A percentile compares a stretch with the other conserved stretches of the same genome.
These are phyloP conservation scores for Cotoneaster glaucophyllus DNA, from an alignment of 306 rosid species.

Conservation along the genomic window DNA sequence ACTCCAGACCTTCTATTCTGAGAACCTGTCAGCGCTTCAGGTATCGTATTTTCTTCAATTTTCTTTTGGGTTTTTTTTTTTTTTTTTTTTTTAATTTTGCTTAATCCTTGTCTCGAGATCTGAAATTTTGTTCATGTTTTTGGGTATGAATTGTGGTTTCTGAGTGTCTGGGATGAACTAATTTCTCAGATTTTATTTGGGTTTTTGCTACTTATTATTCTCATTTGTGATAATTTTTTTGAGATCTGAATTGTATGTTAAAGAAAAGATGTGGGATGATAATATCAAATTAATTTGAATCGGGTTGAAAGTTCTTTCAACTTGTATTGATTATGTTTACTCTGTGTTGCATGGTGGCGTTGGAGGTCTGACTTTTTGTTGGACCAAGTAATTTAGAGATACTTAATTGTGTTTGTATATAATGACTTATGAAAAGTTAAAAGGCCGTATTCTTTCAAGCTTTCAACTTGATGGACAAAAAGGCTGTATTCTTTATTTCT, in stretches of 20 bases:
- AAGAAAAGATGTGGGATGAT: neutral
- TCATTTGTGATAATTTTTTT: neutral
- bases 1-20: constrained; percentile 9
- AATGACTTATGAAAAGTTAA: neutral
- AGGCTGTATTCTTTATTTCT: neutral
- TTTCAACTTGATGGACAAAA: neutral
- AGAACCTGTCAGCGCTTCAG: constrained; percentile 59
- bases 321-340: neutral
- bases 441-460: neutral
- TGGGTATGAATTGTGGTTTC: neutral
- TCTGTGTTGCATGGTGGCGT: neutral
- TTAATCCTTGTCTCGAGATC: neutral
- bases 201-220: neutral
- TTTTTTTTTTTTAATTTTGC: neutral
- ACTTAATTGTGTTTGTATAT: neutral
- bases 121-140: neutral
- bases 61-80: neutral
- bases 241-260: neutral
- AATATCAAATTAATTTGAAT: neutral
- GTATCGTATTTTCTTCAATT: constrained; percentile 15
- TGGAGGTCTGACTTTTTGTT: neutral
- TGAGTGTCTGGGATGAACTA: neutral
- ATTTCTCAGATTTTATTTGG: neutral
- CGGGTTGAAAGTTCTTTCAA: neutral
- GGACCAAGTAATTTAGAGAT: neutral